phyloP scores from a whole-genome alignment of 106 monocot genomes.

The Platanthera guangdongensis region DNA sequence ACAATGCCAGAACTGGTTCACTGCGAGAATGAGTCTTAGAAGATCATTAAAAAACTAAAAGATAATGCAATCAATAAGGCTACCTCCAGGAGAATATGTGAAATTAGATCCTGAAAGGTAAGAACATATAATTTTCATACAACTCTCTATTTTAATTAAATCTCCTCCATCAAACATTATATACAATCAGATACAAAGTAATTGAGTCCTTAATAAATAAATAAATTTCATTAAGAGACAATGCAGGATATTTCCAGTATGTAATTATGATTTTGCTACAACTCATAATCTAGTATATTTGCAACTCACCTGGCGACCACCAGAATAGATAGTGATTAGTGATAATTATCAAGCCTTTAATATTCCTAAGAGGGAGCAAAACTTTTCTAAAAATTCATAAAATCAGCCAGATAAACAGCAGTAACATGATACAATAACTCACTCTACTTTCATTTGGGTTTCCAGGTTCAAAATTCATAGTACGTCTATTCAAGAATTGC shows the following conservation, averaged over 20 bases:
- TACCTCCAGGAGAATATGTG: not conserved
- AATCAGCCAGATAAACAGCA: not conserved
- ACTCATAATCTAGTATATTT: not conserved
- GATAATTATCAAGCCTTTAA: not conserved
- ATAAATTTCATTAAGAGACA: not conserved
- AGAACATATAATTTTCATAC: not conserved
- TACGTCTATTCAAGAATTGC: not conserved
- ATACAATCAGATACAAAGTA: slow-evolving; percentile 4
- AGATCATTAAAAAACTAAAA: not conserved
- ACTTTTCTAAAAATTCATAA: not conserved
- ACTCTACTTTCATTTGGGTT: not conserved
- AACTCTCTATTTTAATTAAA: not conserved
- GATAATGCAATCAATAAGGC: not conserved
- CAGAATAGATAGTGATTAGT: not conserved
- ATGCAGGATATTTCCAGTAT: not conserved
- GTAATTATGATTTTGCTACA: not conserved
- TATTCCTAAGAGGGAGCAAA: not conserved
- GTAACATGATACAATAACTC: not conserved
- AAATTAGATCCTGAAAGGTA: not conserved
- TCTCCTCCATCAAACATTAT: not conserved
- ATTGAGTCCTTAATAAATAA: not conserved
- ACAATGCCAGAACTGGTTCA: not conserved
- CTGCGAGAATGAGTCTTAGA: not conserved
- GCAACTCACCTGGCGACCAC: not conserved
- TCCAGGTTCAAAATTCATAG: not conserved